These are phyloP conservation scores for Plasmodium adleri DNA, from an alignment of 169 alveolate species.

Conservation along the genomic window DNA sequence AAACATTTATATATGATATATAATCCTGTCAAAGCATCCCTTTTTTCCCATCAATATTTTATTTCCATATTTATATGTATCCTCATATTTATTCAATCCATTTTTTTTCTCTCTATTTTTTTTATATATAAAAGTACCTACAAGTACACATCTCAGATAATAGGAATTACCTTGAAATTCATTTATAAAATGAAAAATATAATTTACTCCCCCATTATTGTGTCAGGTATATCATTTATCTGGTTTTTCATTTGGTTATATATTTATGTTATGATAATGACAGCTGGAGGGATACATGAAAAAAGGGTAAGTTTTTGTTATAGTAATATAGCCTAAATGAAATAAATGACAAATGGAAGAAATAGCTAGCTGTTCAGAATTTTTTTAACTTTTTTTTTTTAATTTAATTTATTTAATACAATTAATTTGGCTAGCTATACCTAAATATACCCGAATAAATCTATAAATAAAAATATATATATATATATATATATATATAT, in stretches of 20 bases:
- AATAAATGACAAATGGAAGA: not conserved
- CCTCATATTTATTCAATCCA: conserved; percentile 17
- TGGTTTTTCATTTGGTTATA: conserved; percentile 33
- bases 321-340: not conserved
- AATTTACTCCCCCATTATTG: conserved; percentile 28
- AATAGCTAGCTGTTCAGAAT: not conserved
- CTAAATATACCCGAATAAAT: not conserved
- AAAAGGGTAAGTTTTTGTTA: conserved; percentile 26
- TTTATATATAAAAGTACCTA: conserved; percentile 58
- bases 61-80: conserved; percentile 32
- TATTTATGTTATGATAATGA: conserved; percentile 35
- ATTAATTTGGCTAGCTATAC: no score
- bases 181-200: conserved; percentile 17
- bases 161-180: conserved; percentile 32
- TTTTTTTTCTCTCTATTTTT: conserved; percentile 26
- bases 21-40: conserved; percentile 57
- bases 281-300: conserved; percentile 36
- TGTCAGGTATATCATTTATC: conserved; percentile 12
- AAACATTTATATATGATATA: conserved; percentile 57
- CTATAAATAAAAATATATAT: not conserved
- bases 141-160: conserved; percentile 34
- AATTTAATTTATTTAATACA: not conserved
- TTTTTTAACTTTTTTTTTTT: not conserved
- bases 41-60: conserved; percentile 66
- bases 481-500: not conserved